Conservation (phyloP, 2,329 filamentous ascomycete species). For the Daldinia sp. region DNA sequence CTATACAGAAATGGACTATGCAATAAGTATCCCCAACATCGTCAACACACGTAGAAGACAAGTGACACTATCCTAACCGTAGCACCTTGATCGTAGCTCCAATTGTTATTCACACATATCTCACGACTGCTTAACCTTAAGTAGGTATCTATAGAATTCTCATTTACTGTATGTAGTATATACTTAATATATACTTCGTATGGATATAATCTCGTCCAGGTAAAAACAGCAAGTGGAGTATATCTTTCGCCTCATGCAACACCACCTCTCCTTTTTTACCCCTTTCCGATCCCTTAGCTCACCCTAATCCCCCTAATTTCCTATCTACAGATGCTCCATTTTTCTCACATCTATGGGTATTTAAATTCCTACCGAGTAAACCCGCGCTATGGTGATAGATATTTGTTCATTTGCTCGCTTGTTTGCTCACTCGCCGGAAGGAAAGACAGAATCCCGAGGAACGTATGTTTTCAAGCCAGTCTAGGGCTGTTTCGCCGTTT, state of each 20-base stretch:
- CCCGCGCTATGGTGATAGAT: conserved; percentile 13
- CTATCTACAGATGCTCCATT: conserved; percentile 40
- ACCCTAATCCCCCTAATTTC: conserved; percentile 2
- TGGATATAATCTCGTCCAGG: conserved; percentile 17
- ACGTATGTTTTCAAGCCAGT: conserved; percentile 13
- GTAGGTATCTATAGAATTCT: not conserved
- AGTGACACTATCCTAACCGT: not conserved
- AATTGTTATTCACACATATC: not conserved
- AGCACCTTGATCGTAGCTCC: not conserved
- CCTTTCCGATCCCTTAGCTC: not conserved
- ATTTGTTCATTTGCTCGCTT: conserved; percentile 2
- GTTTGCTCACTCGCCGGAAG: conserved; percentile 14
- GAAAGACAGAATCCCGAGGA: conserved; percentile 7
- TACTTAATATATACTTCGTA: conserved; percentile 15
- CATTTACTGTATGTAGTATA: conserved; percentile 15
- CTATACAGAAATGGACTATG: not conserved
- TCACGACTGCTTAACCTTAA: not conserved
- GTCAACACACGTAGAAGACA: too few species aligned
- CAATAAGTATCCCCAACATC: not conserved
- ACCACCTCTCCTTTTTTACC: conserved; percentile 4
- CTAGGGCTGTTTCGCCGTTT: not conserved
- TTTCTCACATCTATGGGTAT: conserved; percentile 39
- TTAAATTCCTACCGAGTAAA: conserved; percentile 13
- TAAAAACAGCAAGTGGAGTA: conserved; percentile 14
- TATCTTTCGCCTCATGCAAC: conserved; percentile 17